These are phyloP conservation scores for Trichoderma sp. DNA, from an alignment of 2,329 filamentous ascomycete genomes.

Conservation along the genomic window DNA sequence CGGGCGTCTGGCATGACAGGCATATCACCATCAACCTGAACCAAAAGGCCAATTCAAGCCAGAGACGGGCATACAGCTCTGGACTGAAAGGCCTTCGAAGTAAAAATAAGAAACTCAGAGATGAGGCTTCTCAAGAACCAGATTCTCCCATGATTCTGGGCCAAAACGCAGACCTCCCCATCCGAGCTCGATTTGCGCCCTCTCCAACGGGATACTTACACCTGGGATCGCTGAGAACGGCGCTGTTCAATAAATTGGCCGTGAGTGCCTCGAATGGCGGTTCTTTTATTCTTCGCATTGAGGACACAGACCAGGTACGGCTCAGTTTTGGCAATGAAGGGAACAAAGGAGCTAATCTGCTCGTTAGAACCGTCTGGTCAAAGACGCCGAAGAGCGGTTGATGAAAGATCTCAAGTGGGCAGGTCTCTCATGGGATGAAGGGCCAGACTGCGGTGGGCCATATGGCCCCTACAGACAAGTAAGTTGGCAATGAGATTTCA, in stretches of 20 bases:
- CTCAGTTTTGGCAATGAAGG: neutral
- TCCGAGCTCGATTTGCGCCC: slow-evolving; percentile 78
- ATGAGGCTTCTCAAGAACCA: neutral
- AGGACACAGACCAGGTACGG: slow-evolving; percentile 88
- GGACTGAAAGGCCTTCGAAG: slow-evolving; percentile 29
- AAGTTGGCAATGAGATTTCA: slow-evolving; percentile 29
- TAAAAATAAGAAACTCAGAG: slow-evolving; percentile 32
- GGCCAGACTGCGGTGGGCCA: slow-evolving; percentile 77
- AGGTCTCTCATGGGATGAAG: slow-evolving; percentile 91
- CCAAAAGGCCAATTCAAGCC: neutral
- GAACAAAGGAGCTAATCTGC: neutral
- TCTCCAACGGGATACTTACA: slow-evolving; percentile 95
- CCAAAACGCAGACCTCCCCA: slow-evolving; percentile 55
- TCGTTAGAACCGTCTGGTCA: slow-evolving; percentile 73
- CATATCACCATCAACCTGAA: neutral
- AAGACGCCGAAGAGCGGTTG: slow-evolving; percentile 75
- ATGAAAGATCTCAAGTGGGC: slow-evolving; percentile 85
- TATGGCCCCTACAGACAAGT: slow-evolving; percentile 87
- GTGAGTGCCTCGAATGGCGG: slow-evolving; percentile 78
- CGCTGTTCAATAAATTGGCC: slow-evolving; percentile 93
- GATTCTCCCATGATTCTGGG: slow-evolving; percentile 38
- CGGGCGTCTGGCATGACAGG: neutral
- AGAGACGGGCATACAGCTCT: slow-evolving; percentile 1
- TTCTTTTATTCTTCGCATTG: slow-evolving; percentile 86
- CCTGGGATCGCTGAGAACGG: slow-evolving; percentile 86